Evolutionary conservation across 2,329 filamentous ascomycete genomes (phyloP), one percentile per base, ranked within the genome.

Genomic region (Colletotrichum sp.): DNA sequence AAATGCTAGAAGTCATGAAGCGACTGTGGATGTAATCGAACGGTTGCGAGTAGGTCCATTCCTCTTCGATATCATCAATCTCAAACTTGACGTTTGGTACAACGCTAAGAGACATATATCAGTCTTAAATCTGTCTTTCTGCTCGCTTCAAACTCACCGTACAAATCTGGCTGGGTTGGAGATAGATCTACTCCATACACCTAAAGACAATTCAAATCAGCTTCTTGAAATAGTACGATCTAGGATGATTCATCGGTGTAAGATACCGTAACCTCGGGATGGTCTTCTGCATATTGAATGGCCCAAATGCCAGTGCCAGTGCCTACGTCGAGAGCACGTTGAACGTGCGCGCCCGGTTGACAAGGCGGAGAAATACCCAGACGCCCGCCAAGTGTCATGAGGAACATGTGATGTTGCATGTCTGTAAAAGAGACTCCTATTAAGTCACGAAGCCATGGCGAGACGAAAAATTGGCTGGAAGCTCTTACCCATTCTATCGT

Each of bases 61-160:
- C 77, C 65, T 81, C 78, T 28, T 84, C 83, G 5, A 81, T 77
- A 72, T 86, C 84, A 67, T 86, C 84, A 68, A 86, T 78, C 39
- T 86, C 83, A 77, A 89, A 89, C 8, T 79, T 80, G 60, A 87
- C 81, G 74, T 90, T 89, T 0, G 85, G 84, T 1, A 87, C 87
- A 3, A 87, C 85, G 71, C 79, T 80, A 32, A 28, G 5, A 32
- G 4, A 9, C 9, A 44, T 7, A 1, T 26, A 1, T 64, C 16
- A 64, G 62, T 9, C 13, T 28, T 21, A 5, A 26, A 26, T 26
- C 24, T 26, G 24, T 24, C 6, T 13, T 52, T 52, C n/a, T 21
- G 44, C 44, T 52, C 44, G 44, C 6, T 52, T 52, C n/a, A 52
- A 0, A 9, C 21, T 12, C 10, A 32, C 30, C 30, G 18, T 32